A percentile compares a stretch with the other conserved stretches of the same genome.
Evolutionary conservation across 495 filamentous ascomycete genomes (phyloP).

Genomic region (Xanthoparmelia taractica): DNA sequence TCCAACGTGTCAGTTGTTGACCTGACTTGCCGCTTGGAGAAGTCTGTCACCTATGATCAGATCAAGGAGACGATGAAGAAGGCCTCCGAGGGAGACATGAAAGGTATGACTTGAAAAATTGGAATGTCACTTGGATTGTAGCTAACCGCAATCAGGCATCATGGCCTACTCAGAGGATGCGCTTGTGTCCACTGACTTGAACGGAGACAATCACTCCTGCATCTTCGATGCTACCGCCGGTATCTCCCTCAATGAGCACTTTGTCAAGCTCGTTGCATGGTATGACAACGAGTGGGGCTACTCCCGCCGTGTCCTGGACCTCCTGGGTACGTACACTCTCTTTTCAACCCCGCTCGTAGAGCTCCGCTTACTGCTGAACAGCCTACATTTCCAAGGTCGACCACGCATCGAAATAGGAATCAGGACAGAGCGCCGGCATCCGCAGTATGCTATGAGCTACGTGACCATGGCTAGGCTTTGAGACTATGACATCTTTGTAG

Average conservation of each 20-base stretch:
- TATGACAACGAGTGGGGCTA: slow-evolving; percentile 98
- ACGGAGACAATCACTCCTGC: slow-evolving; percentile 84
- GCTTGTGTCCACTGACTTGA: slow-evolving; percentile 86
- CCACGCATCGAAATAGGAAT: slow-evolving; percentile 37
- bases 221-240: slow-evolving; percentile 99
- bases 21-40: slow-evolving; percentile 89
- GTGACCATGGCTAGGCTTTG: not conserved
- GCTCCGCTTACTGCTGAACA: slow-evolving; percentile 25
- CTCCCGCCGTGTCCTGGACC: slow-evolving; percentile 96
- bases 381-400: slow-evolving; percentile 89
- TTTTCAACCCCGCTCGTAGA: not conserved
- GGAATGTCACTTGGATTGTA: not conserved
- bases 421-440: slow-evolving; percentile 30
- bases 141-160: slow-evolving; percentile 55
- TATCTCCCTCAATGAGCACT: slow-evolving; percentile 96
- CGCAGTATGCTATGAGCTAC: slow-evolving; percentile 36
- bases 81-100: slow-evolving; percentile 72
- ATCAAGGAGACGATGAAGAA: slow-evolving; percentile 92
- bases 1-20: slow-evolving; percentile 99
- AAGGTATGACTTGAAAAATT: slow-evolving; percentile 53
- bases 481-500: not conserved
- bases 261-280: slow-evolving; percentile 97
- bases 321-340: slow-evolving; percentile 50
- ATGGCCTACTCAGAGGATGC: slow-evolving; percentile 96
- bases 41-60: slow-evolving; percentile 77